Evolutionary conservation across 805 yeast genomes (phyloP).

Genomic region (Starmerella floricola): DNA sequence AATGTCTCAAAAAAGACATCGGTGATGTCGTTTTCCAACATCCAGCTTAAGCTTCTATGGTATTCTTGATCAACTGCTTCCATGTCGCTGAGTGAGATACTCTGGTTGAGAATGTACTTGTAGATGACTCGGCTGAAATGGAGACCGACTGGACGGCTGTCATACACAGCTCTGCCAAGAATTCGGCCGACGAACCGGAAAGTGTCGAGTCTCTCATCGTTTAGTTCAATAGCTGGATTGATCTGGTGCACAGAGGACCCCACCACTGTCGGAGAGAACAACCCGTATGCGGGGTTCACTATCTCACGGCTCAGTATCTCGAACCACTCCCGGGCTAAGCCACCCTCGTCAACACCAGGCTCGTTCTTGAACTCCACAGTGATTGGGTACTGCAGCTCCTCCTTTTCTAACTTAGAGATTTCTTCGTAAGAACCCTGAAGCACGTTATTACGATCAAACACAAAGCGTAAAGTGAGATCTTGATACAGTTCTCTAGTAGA

Average conservation of each 20-base stretch:
- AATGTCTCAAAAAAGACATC: conserved; percentile 91
- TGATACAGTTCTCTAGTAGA: conserved; percentile 21
- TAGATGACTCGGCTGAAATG: conserved; percentile 93
- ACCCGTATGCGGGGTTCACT: conserved; percentile 90
- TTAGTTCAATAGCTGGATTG: conserved; percentile 62
- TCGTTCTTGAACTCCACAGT: conserved; percentile 84
- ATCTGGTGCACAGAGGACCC: conserved; percentile 94
- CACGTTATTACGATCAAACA: conserved; percentile 77
- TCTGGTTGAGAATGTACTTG: conserved; percentile 65
- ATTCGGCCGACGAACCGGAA: conserved; percentile 90
- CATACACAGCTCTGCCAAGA: conserved; percentile 88
- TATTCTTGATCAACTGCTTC: conserved; percentile 87
- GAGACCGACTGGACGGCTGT: conserved; percentile 75
- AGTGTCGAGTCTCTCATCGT: conserved; percentile 79
- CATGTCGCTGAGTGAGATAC: conserved; percentile 83
- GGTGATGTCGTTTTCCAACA: conserved; percentile 91
- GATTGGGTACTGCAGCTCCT: conserved; percentile 37
- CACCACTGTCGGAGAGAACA: conserved; percentile 80
- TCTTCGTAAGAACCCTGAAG: conserved; percentile 82
- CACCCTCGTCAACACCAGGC: conserved; percentile 97
- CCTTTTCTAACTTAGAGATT: conserved; percentile 63
- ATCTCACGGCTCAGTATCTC: conserved; percentile 87
- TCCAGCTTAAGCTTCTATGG: conserved; percentile 87
- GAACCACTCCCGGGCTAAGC: conserved; percentile 94
- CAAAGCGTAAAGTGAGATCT: conserved; percentile 43